Base-by-base conservation (phyloP, 192 early-diverging fungal genomes). In the Entomortierella chlamydospora region DNA sequence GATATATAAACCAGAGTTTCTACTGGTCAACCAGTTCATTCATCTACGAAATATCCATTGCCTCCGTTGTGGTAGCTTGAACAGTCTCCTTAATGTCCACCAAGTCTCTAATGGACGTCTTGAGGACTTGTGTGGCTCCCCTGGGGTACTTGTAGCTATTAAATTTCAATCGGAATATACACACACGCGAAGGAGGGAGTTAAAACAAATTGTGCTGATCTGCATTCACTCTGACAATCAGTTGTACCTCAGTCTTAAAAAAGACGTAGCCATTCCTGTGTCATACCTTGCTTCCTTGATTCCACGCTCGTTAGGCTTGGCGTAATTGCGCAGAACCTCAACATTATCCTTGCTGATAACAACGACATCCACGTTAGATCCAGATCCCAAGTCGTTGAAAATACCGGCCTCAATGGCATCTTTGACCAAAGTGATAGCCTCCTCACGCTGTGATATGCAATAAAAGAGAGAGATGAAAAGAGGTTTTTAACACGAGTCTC, bases 351-450 rank as follows among this genome's bases (percentile, higher is more conserved):
- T 93, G 58, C 91, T 94, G 79, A 99, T 96, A 9, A 99, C 93
- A 61, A 88, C 91, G 1, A 98, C 89, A 83, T 99, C 96, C 54
- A 99, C 96, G 80, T 97, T 98, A 31, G 92, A 95, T 60, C 98
- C 98, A 51, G 98, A 99, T 69, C 98, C 98, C 37, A 98, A 81
- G 82, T 99, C 98, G 84, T 99, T 98, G 86, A 99, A 99, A 65
- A 99, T 96, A 91, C 98, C 98, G 17, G 97, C 93, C 81, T 94
- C 91, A 80, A 99, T 96, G 52, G 97, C 95, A 56, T 97, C 93
- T 61, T 93, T 91, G 12, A 98, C 98, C 57, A 99, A 60, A 30
- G 92, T 89, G 59, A 98, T 91, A 10, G 92, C 98, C 51, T 96
- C 95, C 39, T 97, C 91, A 56, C 95, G 88, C 91, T 95, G 82